Evolutionary conservation across 2,329 filamentous ascomycete species (phyloP).

Genomic region (Lasiodiplodia sp.): DNA sequence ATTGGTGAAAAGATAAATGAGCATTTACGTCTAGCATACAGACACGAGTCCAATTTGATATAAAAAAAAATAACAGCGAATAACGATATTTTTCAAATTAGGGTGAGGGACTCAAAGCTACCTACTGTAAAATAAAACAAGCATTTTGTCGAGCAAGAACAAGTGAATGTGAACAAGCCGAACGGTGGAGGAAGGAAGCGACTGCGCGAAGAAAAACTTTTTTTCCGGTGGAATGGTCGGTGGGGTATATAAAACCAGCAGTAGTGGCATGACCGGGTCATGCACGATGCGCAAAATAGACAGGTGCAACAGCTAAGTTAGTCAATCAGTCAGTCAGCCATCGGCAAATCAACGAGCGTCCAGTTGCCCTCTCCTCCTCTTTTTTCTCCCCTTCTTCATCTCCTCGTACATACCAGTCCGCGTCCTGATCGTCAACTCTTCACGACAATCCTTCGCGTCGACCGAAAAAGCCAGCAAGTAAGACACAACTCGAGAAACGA

Average conservation of each 20-base stretch:
- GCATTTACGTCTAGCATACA: conserved; percentile 1
- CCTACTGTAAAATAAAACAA: conserved; percentile 11
- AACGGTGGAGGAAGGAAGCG: background rate
- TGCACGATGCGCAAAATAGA: conserved; percentile 5
- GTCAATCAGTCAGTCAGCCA: background rate
- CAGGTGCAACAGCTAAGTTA: conserved; percentile 7
- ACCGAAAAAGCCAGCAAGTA: background rate
- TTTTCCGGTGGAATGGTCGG: conserved; percentile 10
- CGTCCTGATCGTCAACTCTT: background rate
- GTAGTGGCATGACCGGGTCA: background rate
- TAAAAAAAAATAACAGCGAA: conserved; percentile 8
- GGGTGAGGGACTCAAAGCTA: conserved; percentile 3
- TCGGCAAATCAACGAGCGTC: conserved; percentile 9
- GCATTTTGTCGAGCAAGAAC: background rate
- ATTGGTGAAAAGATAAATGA: background rate
- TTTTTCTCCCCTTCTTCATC: background rate
- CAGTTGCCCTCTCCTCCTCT: background rate
- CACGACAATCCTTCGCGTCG: background rate
- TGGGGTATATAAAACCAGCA: background rate
- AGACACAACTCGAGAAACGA: background rate
- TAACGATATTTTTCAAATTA: conserved; percentile 23
- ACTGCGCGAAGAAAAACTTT: conserved; percentile 8
- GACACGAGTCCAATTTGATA: background rate
- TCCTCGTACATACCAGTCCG: background rate
- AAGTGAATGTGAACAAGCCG: conserved; percentile 13